Evolutionary conservation across 352 stramenopile genomes (phyloP), one percentile per base, ranked within the genome.

Genomic region (Pythium sukuiense): DNA sequence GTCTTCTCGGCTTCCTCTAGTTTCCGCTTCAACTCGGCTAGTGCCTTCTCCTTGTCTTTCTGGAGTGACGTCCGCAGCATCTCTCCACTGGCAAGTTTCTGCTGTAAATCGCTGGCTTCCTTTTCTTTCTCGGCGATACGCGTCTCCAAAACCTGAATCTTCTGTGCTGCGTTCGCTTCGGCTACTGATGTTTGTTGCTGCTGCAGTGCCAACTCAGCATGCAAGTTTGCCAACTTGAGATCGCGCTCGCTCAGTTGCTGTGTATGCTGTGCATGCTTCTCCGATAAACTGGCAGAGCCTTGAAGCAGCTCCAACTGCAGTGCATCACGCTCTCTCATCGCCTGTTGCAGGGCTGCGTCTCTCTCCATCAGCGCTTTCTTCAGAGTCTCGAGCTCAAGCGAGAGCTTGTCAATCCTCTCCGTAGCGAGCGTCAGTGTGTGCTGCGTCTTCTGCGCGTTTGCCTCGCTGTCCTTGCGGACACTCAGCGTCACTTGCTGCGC

Each of bases 391-490:
- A 86, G 55, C 35, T 88, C 77, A 41, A 75, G 69, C 5, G 77
- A 70, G 6, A 89, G 59, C 55, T 79, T 60, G 16, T 83, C 73
- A 30, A 83, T 78, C 59, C 80, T 80, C 12, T 76, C 67, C 12
- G 69, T 76, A 26, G 69, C 73, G 0, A 77, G 63, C 0, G 59
- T 59, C 14, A 90, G 60, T 61, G 80, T 70, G 33, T 79, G 71
- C 56, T 81, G 76, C 37, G 87, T 59, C 18, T 79, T 77, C n/a
- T 82, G 69, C 0, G 67, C 59, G 27, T 80, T 74, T 1, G 69
- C 71, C 0, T 83, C 74, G 1, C 76, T 77, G 62, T 91, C 83
- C 63, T 75, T 72, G 29, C 76, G 77, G 18, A 88, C 76, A 55
- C 80, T 85, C 45, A 83, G 70, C 11, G 66, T 46, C 24, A 88